Evolutionary conservation across 2,329 filamentous ascomycete genomes (phyloP).

Genomic region (Talaromyces amestolkiae): DNA sequence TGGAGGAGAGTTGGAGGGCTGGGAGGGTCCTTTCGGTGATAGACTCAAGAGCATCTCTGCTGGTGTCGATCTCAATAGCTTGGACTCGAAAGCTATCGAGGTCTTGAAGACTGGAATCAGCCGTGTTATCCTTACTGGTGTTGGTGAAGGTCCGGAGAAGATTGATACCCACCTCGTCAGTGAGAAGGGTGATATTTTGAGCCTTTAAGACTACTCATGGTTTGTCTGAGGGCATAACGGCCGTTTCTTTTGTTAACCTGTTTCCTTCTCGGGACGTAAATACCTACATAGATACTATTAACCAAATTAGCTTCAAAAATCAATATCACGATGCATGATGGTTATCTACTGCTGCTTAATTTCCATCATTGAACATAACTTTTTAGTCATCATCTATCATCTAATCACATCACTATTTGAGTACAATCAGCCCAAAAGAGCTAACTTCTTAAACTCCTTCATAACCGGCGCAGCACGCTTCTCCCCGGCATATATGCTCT

Average conservation of each 20-base stretch:
- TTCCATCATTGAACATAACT: not conserved
- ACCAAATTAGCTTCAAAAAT: not conserved
- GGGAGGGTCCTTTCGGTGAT: conserved; percentile 58
- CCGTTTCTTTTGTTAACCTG: not conserved
- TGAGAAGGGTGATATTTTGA: conserved; percentile 57
- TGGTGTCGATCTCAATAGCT: conserved; percentile 61
- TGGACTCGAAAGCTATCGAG: conserved; percentile 53
- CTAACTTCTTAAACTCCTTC: conserved; percentile 46
- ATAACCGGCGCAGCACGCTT: conserved; percentile 50
- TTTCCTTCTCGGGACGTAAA: not conserved
- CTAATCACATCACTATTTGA: not conserved
- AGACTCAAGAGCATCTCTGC: conserved; percentile 53
- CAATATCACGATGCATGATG: not conserved
- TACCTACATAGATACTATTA: not conserved
- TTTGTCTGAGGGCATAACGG: not conserved
- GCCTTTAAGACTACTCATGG: not conserved
- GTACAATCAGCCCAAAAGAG: conserved; percentile 33
- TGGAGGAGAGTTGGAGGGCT: conserved; percentile 58
- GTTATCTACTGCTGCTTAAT: not conserved
- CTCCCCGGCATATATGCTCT: conserved; percentile 40
- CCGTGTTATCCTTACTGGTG: conserved; percentile 84
- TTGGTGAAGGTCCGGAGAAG: conserved; percentile 83
- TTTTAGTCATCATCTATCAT: not conserved
- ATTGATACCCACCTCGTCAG: conserved; percentile 74
- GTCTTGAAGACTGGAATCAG: conserved; percentile 75